phyloP scores from a whole-genome alignment of 148 eudicot genomes.

The Arbutus unedo region DNA sequence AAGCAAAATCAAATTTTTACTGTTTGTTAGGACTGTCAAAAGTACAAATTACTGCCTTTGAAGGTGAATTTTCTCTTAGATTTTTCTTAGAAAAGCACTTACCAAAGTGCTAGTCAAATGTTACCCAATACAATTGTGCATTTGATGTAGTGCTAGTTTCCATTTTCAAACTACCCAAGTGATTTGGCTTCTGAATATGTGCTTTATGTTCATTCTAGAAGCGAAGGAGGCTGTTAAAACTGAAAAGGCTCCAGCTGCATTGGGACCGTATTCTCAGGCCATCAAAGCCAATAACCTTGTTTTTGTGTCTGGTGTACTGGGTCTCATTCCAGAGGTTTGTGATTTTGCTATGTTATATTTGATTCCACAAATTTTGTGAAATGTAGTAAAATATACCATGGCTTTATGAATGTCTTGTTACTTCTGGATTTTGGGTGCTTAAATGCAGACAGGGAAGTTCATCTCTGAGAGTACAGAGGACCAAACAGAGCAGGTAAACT shows the following conservation, averaged over 20 bases:
- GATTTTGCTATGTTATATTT: background rate
- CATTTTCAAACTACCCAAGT: background rate
- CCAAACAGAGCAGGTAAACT: constrained; percentile 94
- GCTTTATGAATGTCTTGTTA: background rate
- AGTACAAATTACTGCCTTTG: background rate
- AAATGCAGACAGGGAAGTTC: constrained; percentile 84
- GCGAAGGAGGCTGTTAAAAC: constrained; percentile 80
- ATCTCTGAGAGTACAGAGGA: constrained; percentile 85
- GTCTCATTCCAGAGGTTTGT: constrained; percentile 91
- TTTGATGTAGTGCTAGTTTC: background rate
- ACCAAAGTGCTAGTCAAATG: background rate
- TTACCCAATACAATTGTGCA: background rate
- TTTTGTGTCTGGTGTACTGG: constrained; percentile 90
- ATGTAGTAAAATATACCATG: background rate
- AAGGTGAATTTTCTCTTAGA: background rate
- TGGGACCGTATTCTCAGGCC: constrained; percentile 97
- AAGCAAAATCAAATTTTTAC: background rate
- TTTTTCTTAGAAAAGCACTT: background rate
- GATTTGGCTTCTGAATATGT: background rate
- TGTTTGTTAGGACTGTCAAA: background rate
- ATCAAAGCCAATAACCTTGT: constrained; percentile 83
- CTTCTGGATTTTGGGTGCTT: constrained; percentile 10
- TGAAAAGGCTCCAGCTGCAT: constrained; percentile 94
- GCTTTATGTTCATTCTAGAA: constrained; percentile 36
- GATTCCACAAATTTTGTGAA: background rate